These are phyloP conservation scores for Oligophagozyma castellii DNA, from an alignment of 1,139 yeast genomes.

Conservation along the genomic window DNA sequence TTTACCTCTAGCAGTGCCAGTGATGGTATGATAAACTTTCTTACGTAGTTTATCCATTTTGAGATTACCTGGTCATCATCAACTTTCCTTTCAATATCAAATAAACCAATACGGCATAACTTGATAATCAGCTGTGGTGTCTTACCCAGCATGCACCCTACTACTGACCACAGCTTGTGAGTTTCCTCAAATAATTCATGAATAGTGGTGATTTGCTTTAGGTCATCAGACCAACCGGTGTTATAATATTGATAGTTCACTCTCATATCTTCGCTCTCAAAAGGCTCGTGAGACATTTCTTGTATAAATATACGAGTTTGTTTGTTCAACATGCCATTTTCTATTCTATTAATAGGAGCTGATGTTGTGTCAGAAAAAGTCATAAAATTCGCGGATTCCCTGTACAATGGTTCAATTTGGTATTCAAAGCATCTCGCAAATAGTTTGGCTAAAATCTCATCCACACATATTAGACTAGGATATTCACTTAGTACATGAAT, in stretches of 20 bases:
- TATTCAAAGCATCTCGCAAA: slow-evolving; percentile 37
- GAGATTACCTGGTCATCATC: slow-evolving; percentile 10
- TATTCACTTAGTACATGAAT: slow-evolving; percentile 44
- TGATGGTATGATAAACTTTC: slow-evolving; percentile 58
- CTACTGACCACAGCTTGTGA: slow-evolving; percentile 37
- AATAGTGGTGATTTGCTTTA: slow-evolving; percentile 29
- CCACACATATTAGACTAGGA: slow-evolving; percentile 50
- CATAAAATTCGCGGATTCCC: slow-evolving; percentile 3
- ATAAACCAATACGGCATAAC: slow-evolving; percentile 44
- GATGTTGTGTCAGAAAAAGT: slow-evolving; percentile 2
- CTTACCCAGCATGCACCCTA: slow-evolving; percentile 42
- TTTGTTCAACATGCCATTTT: slow-evolving; percentile 14
- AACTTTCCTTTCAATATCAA: slow-evolving; percentile 25
- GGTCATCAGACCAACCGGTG: slow-evolving; percentile 32
- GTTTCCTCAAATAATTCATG: slow-evolving; percentile 36
- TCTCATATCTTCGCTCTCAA: slow-evolving; percentile 23
- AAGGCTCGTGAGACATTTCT: slow-evolving; percentile 26
- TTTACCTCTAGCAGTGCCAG: slow-evolving; percentile 48
- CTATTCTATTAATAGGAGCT: slow-evolving; percentile 6
- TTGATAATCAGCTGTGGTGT: slow-evolving; percentile 39
- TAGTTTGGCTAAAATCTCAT: slow-evolving; percentile 37
- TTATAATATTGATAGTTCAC: slow-evolving; percentile 35
- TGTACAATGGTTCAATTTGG: slow-evolving; percentile 39
- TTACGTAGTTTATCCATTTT: slow-evolving; percentile 47
- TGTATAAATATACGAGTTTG: slow-evolving; percentile 15